Evolutionary conservation across 371 early-diverging fungal species (phyloP), one percentile per base, ranked within the genome.

Genomic region (Rhizopus microsporus): DNA sequence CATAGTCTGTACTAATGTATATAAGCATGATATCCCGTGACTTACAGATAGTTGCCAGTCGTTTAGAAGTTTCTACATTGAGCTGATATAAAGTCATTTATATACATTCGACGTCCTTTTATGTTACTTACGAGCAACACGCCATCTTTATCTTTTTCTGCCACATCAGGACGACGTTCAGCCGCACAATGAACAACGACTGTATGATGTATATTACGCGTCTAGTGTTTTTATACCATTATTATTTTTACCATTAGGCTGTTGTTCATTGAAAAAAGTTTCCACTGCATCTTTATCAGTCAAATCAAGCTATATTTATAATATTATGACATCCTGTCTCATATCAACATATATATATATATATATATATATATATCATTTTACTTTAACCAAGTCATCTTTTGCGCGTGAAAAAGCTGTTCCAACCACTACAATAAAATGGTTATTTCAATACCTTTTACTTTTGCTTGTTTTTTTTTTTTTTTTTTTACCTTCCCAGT

Each of bases 1-100:
- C 94, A 63, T 93, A 93, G 69, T 95, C 94, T 0, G 95, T 91
- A n/a, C 93, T 93, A 16, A 95, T 86, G 66, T 93, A 93, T 15
- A 92, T 74, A 46, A 94, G 61, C 64, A 81, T 72, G 29, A 85
- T 76, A 6, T 74, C 75, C 7, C 65, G 57, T 8, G 66, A 54
- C 31, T 80, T 74, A 44, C 85, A 78, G 15, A 81, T 54, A 23
- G 54, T 63, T 1, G 88, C 92, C 29, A 94, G 68, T 9, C 60
- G 42, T 12, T 71, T 78, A 4, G 92, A 80, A 8, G 84, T 81
- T 42, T 78, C 69, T 4, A 87, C 89, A 63, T 93, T 95, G 39
- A 94, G 72, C 81, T 74, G 23, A 23, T 23, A 23, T 49, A 6
- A 35, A 23, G 23, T 23, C 2, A 23, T 23, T 23, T 23, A 23